These are phyloP conservation scores for Sporobolomyces roseus DNA, from an alignment of 768 basidiomycete species.

Conservation along the genomic window DNA sequence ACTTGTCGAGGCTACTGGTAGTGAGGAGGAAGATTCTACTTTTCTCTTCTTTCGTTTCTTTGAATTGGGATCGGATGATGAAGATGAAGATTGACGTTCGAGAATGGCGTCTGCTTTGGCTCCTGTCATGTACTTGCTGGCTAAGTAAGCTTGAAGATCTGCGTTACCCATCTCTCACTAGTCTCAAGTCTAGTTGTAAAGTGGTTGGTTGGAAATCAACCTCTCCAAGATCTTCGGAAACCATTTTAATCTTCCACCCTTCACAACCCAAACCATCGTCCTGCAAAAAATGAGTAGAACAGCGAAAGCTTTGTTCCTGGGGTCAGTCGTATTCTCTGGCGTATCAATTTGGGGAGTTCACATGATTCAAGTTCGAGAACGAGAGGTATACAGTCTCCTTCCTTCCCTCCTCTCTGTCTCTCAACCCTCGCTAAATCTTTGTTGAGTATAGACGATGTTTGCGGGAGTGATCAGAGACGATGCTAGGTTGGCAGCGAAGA, in stretches of 20 bases:
- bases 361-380: slow-evolving; percentile 35
- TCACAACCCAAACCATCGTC: background rate
- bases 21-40: slow-evolving; percentile 43
- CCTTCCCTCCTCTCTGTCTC: background rate
- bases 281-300: slow-evolving; percentile 35
- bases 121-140: slow-evolving; percentile 92
- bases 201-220: background rate
- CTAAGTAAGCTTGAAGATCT: slow-evolving; percentile 71
- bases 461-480: slow-evolving; percentile 39
- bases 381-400: slow-evolving; percentile 23
- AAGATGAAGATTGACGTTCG: slow-evolving; percentile 54
- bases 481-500: slow-evolving; percentile 25
- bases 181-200: too few relatives aligned
- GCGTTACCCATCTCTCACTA: background rate
- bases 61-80: slow-evolving; percentile 48
- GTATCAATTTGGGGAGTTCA: slow-evolving; percentile 39
- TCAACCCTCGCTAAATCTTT: background rate
- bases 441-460: slow-evolving; percentile 33
- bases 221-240: background rate
- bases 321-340: slow-evolving; percentile 16
- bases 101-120: slow-evolving; percentile 94
- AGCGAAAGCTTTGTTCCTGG: slow-evolving; percentile 31
- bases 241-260: background rate
- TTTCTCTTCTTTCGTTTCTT: slow-evolving; percentile 55
- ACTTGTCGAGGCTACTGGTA: slow-evolving; percentile 38